phyloP scores from a whole-genome alignment of 495 filamentous ascomycete species.

The Penicillium coprophilum region DNA sequence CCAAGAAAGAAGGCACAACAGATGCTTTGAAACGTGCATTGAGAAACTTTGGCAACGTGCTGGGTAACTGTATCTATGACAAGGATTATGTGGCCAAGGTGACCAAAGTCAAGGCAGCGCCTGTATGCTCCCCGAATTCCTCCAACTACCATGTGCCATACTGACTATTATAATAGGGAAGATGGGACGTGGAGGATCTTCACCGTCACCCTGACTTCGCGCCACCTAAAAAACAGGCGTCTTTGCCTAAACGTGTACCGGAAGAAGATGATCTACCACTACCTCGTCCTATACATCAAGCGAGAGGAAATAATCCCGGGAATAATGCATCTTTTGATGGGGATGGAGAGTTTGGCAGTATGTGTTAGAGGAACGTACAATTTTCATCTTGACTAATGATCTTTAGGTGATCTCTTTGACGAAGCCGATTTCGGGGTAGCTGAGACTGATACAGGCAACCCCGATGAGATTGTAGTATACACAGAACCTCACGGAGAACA shows the following conservation, averaged over 20 bases:
- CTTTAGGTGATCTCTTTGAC: constrained; percentile 61
- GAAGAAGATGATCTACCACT: constrained; percentile 44
- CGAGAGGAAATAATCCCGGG: constrained; percentile 17
- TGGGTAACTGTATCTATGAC: constrained; percentile 97
- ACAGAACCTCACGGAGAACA: constrained; percentile 26
- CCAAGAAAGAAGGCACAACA: constrained; percentile 96
- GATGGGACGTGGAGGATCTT: constrained; percentile 72
- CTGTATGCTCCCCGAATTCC: constrained; percentile 38
- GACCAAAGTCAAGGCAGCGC: constrained; percentile 71
- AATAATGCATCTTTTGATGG: constrained; percentile 30
- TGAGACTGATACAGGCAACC: constrained; percentile 53
- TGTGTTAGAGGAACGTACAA: constrained; percentile 15
- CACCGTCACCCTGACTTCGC: constrained; percentile 76
- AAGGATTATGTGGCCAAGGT: constrained; percentile 87
- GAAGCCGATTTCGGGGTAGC: constrained; percentile 69
- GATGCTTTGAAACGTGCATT: constrained; percentile 89
- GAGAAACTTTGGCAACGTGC: constrained; percentile 90
- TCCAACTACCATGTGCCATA: neutral
- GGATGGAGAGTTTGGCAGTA: constrained; percentile 68
- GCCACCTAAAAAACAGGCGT: constrained; percentile 59
- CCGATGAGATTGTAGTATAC: constrained; percentile 59
- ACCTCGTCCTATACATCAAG: constrained; percentile 29
- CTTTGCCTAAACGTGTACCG: constrained; percentile 34
- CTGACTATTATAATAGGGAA: constrained; percentile 43
- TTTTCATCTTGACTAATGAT: constrained; percentile 24